Evolutionary conservation across 2,329 filamentous ascomycete genomes (phyloP).

Genomic region (Fusarium albosuccineum): DNA sequence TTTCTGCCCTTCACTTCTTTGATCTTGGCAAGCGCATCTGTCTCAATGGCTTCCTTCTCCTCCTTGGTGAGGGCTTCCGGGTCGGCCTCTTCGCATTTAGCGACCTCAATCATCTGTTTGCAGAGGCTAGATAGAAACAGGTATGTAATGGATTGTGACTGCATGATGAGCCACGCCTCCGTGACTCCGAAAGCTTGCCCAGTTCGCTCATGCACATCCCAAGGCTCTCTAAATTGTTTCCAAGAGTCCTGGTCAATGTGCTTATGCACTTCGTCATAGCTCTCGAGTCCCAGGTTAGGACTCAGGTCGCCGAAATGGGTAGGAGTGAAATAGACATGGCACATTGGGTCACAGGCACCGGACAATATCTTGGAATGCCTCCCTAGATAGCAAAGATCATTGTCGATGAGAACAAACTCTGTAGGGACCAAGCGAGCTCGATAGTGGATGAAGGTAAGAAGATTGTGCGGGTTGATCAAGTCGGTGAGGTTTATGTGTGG

Average conservation of each 20-base stretch:
- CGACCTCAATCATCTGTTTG: conserved; percentile 12
- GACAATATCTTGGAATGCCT: conserved; percentile 27
- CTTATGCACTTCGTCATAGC: no score
- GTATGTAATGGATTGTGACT: conserved; percentile 36
- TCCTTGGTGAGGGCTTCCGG: not conserved
- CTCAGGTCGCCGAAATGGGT: no score
- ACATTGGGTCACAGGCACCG: conserved; percentile 17
- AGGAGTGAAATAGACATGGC: no score
- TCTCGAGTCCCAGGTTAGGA: not conserved
- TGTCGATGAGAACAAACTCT: conserved; percentile 28
- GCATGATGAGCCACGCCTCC: conserved; percentile 34
- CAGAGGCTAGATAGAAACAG: conserved; percentile 32
- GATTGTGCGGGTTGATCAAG: conserved; percentile 25
- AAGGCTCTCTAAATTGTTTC: no score
- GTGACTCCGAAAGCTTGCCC: conserved; percentile 17
- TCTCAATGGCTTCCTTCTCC: not conserved
- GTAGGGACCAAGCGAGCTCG: conserved; percentile 28
- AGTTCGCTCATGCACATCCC: no score
- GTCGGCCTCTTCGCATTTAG: not conserved
- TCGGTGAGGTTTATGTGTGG: conserved; percentile 42
- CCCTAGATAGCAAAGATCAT: conserved; percentile 36
- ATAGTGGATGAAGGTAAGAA: conserved; percentile 40
- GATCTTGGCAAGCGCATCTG: not conserved
- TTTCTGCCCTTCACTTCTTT: not conserved
- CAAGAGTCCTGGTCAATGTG: no score